Percentiles rank a stretch among this genome's conserved stretches.
Conservation (phyloP, 495 filamentous ascomycete genomes). For the Darksidea phi region DNA sequence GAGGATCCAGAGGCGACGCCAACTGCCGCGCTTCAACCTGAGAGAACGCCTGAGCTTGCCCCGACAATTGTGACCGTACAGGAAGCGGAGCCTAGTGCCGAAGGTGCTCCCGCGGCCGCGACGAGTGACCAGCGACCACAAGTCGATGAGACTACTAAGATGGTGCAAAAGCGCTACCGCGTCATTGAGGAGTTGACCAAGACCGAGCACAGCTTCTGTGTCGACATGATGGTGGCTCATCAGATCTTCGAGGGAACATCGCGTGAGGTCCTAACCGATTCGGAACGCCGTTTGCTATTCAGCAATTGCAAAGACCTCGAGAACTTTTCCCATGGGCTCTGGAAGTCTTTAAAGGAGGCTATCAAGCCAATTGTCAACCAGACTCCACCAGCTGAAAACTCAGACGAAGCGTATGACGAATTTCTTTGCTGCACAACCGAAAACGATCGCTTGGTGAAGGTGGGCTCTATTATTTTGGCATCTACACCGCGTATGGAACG, state of each 20-base stretch:
- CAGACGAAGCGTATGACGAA: slow-evolving; percentile 11
- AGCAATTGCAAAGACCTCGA: slow-evolving; percentile 85
- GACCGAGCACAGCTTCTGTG: slow-evolving; percentile 81
- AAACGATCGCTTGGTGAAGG: slow-evolving; percentile 70
- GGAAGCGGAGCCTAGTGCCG: too few relatives aligned
- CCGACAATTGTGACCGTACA: too few relatives aligned
- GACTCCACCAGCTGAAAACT: not conserved
- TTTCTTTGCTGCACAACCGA: slow-evolving; percentile 49
- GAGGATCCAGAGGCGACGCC: too few relatives aligned
- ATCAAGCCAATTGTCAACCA: slow-evolving; percentile 12
- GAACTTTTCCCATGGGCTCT: slow-evolving; percentile 14
- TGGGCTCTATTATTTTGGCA: slow-evolving; percentile 74
- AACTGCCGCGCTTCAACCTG: too few relatives aligned
- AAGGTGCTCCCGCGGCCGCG: not conserved
- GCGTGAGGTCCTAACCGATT: slow-evolving; percentile 70
- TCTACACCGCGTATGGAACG: slow-evolving; percentile 77
- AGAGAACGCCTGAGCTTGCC: too few relatives aligned
- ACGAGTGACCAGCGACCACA: not conserved
- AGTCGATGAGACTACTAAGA: slow-evolving; percentile 19
- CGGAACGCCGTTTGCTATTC: slow-evolving; percentile 86
- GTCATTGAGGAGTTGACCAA: slow-evolving; percentile 88
- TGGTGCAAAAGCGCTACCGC: slow-evolving; percentile 65
- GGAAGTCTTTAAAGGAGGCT: slow-evolving; percentile 10
- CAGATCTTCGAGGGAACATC: slow-evolving; percentile 97
- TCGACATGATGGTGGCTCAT: slow-evolving; percentile 93